These are phyloP conservation scores for Hemileia vastatrix DNA, from an alignment of 1,284 basidiomycete species.

Conservation along the genomic window DNA sequence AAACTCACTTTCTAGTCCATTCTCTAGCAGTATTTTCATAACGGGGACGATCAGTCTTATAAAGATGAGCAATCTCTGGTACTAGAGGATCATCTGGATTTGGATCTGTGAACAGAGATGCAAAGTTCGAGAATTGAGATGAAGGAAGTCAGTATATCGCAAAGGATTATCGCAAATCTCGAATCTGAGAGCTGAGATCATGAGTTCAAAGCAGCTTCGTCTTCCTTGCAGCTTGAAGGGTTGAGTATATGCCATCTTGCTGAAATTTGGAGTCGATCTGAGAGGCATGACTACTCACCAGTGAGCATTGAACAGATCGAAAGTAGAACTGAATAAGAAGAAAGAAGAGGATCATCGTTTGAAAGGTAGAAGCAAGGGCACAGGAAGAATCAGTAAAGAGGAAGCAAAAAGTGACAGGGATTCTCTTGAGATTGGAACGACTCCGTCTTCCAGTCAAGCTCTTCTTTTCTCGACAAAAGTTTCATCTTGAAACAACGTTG, in stretches of 20 bases:
- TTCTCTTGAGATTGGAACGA: no score
- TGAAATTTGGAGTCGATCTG: no score
- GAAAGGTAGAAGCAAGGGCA: slow-evolving; percentile 4
- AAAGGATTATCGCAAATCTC: neutral
- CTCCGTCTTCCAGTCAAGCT: no score
- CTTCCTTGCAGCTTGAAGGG: no score
- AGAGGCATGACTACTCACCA: no score
- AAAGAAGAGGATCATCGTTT: no score
- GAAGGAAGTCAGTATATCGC: neutral
- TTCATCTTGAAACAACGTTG: no score
- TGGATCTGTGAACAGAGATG: slow-evolving; percentile 60
- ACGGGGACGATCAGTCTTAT: slow-evolving; percentile 85
- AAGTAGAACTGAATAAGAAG: slow-evolving; percentile 58
- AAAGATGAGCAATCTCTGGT: slow-evolving; percentile 62
- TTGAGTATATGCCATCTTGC: no score
- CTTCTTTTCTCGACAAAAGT: no score
- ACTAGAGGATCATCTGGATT: slow-evolving; percentile 80
- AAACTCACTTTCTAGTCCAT: slow-evolving; percentile 45
- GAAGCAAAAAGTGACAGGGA: no score
- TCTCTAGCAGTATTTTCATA: slow-evolving; percentile 91
- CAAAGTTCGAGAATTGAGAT: neutral
- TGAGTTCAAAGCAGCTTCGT: neutral
- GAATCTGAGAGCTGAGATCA: neutral
- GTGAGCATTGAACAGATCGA: slow-evolving; percentile 93
- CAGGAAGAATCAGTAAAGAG: slow-evolving; percentile 8